Percentiles rank a stretch among this genome's conserved stretches.
These are phyloP conservation scores for Erodium trifolium DNA, from an alignment of 441 rosid species.

Conservation along the genomic window DNA sequence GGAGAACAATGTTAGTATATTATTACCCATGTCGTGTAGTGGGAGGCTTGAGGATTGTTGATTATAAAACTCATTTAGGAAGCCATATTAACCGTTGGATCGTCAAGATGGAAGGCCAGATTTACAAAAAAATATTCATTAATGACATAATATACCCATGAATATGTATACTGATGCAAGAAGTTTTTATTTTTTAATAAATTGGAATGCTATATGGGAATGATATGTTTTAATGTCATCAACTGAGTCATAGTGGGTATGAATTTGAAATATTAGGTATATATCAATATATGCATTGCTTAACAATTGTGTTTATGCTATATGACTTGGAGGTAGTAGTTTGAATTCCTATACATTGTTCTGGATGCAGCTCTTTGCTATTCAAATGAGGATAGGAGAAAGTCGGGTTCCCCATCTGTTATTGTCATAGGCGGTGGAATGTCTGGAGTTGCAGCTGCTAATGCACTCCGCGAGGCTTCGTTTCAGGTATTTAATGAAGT, in stretches of 20 bases:
- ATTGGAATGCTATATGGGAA: too few species aligned
- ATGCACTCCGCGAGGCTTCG: conserved; percentile 77
- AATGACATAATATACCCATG: too few species aligned
- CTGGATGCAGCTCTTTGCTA: conserved; percentile 35
- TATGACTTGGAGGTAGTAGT: too few species aligned
- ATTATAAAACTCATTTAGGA: too few species aligned
- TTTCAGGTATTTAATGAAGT: conserved; percentile 42
- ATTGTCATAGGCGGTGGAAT: conserved; percentile 85
- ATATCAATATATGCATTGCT: neutral
- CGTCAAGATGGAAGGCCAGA: too few species aligned
- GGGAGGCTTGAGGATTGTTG: too few species aligned
- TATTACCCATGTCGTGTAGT: too few species aligned
- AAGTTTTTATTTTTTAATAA: neutral
- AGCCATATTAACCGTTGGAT: too few species aligned
- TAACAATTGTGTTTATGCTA: too few species aligned
- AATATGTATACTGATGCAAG: too few species aligned
- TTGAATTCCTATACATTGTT: conserved; percentile 1
- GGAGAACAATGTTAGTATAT: too few species aligned
- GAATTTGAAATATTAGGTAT: neutral
- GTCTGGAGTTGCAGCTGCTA: conserved; percentile 88
- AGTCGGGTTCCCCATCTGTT: conserved; percentile 56
- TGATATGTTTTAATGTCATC: neutral
- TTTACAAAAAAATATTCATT: too few species aligned
- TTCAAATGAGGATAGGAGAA: conserved; percentile 37
- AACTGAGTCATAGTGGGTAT: neutral